A percentile compares a stretch with the other conserved stretches of the same genome.
Evolutionary conservation across 2,329 filamentous ascomycete species (phyloP).

Genomic region (Aureobasidium uvarum): DNA sequence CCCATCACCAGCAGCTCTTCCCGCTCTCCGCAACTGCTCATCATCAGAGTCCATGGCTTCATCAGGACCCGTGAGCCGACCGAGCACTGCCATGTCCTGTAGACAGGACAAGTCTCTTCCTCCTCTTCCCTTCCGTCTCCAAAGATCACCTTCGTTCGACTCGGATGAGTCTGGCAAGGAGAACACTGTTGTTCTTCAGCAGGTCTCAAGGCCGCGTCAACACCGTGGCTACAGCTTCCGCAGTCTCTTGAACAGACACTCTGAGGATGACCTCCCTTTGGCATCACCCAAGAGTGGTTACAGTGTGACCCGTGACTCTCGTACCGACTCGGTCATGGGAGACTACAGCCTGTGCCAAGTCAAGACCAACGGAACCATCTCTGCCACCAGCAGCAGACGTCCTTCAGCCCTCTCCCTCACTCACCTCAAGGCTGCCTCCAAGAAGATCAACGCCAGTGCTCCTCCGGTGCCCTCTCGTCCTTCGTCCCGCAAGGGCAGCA

Average conservation of each 20-base stretch:
- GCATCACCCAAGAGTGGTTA: slow-evolving; percentile 22
- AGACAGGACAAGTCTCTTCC: slow-evolving; percentile 28
- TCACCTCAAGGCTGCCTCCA: slow-evolving; percentile 27
- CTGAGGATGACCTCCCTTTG: slow-evolving; percentile 23
- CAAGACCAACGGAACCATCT: slow-evolving; percentile 26
- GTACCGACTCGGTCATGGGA: slow-evolving; percentile 29
- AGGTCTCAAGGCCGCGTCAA: slow-evolving; percentile 27
- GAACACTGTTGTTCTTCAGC: slow-evolving; percentile 13
- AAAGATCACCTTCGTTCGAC: slow-evolving; percentile 29
- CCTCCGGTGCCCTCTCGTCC: slow-evolving; percentile 25
- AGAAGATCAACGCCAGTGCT: slow-evolving; percentile 26
- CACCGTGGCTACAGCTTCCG: slow-evolving; percentile 30
- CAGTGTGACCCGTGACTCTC: slow-evolving; percentile 25
- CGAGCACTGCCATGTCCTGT: slow-evolving; percentile 25
- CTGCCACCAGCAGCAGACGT: slow-evolving; percentile 28
- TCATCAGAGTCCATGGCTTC: slow-evolving; percentile 29
- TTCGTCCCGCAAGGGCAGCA: slow-evolving; percentile 28
- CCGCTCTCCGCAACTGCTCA: slow-evolving; percentile 26
- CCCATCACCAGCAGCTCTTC: slow-evolving; percentile 23
- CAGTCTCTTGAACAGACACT: slow-evolving; percentile 28
- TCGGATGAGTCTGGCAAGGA: slow-evolving; percentile 25
- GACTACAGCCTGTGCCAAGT: slow-evolving; percentile 26
- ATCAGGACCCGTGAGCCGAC: slow-evolving; percentile 16
- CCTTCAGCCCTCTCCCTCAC: slow-evolving; percentile 28
- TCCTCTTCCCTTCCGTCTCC: slow-evolving; percentile 27